A percentile compares a stretch with the other conserved stretches of the same genome.
Evolutionary conservation across 2,329 filamentous ascomycete genomes (phyloP).

Genomic region (Leptographium wingfieldii): DNA sequence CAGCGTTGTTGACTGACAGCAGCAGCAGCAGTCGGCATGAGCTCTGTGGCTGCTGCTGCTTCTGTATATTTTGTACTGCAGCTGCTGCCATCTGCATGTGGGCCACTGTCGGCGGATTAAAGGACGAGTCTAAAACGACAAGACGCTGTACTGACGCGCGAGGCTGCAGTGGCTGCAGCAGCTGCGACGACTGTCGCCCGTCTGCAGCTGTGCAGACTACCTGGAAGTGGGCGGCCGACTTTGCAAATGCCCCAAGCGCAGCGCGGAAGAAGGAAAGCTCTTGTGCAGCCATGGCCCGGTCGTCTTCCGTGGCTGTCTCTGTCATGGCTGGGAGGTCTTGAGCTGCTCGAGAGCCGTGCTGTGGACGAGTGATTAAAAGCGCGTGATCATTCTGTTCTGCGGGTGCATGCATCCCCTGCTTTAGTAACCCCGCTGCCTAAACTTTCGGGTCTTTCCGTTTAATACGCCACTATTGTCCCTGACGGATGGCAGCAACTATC

Average conservation of each 20-base stretch:
- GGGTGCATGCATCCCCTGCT: not conserved
- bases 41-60: not conserved
- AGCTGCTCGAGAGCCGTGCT: not conserved
- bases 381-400: not conserved
- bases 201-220: slow-evolving; percentile 28
- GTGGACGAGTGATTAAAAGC: not conserved
- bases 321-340: not conserved
- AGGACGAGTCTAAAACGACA: slow-evolving; percentile 53
- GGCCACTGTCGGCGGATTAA: slow-evolving; percentile 53
- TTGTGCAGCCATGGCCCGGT: slow-evolving; percentile 1
- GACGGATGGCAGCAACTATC: not conserved
- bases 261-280: slow-evolving; percentile 28
- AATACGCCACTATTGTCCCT: not conserved
- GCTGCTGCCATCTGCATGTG: slow-evolving; percentile 45
- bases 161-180: slow-evolving; percentile 1
- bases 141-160: slow-evolving; percentile 19
- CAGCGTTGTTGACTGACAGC: slow-evolving; percentile 51
- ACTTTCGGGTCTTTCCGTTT: not conserved
- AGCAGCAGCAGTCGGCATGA: slow-evolving; percentile 40
- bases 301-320: not conserved
- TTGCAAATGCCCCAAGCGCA: slow-evolving; percentile 31
- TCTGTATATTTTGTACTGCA: slow-evolving; percentile 22
- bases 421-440: not conserved
- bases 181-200: slow-evolving; percentile 11
- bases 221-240: slow-evolving; percentile 28